Conservation (phyloP, 192 early-diverging fungal genomes). For the Rhizophlyctis rosea region DNA sequence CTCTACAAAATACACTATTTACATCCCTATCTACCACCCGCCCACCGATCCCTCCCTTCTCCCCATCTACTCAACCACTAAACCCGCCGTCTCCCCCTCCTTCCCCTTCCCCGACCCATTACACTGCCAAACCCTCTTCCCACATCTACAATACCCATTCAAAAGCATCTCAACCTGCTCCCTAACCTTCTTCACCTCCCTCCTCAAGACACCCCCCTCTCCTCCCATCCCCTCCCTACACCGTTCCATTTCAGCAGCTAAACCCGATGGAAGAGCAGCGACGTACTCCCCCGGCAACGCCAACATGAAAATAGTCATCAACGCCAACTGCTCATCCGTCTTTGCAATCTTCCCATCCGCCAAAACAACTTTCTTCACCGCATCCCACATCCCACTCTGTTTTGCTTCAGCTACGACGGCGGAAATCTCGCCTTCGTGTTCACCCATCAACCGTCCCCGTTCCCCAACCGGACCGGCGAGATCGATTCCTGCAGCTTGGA, state of each 20-base stretch:
- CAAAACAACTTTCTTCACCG: constrained; percentile 6
- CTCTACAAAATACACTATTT: too few relatives aligned
- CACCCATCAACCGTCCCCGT: constrained; percentile 33
- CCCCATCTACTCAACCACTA: too few relatives aligned
- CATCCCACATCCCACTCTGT: constrained; percentile 23
- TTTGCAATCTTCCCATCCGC: constrained; percentile 5
- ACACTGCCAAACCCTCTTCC: too few relatives aligned
- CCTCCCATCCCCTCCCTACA: constrained; percentile 25
- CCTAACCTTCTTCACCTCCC: constrained; percentile 51
- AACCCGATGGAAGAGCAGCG: constrained; percentile 44
- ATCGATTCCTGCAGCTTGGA: constrained; percentile 46
- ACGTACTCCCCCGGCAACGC: constrained; percentile 56
- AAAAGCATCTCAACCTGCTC: constrained; percentile 53
- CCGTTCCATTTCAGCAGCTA: constrained; percentile 38
- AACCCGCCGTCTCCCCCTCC: too few relatives aligned
- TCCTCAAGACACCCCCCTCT: constrained; percentile 42
- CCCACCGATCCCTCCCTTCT: too few relatives aligned
- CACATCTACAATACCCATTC: constrained; percentile 61
- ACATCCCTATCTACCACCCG: too few relatives aligned
- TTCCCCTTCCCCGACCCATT: too few relatives aligned
- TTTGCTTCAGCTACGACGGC: constrained; percentile 41
- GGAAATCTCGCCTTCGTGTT: constrained; percentile 36
- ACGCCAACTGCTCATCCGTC: constrained; percentile 33
- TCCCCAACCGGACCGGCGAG: constrained; percentile 37
- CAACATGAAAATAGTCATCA: constrained; percentile 63